Percentiles rank a stretch among this genome's conserved stretches.
Conservation (phyloP, 2,329 filamentous ascomycete genomes). For the Periconia digitata region DNA sequence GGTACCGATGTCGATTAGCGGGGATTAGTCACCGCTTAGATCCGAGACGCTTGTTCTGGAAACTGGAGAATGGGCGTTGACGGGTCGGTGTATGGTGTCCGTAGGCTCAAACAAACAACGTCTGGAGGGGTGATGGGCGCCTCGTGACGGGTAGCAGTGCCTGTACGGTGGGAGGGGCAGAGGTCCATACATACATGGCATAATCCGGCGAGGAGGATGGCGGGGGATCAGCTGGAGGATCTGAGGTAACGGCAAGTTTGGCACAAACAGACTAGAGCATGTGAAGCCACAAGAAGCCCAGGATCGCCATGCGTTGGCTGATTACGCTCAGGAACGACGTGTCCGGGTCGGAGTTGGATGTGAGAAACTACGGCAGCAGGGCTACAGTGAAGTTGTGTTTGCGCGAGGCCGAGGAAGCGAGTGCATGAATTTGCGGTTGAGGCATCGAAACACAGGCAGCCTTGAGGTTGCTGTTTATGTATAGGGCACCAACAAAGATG, state of each 20-base stretch:
- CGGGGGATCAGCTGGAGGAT: slow-evolving; percentile 6
- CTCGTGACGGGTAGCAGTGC: background rate
- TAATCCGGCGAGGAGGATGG: background rate
- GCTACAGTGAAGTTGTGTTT: background rate
- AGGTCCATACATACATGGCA: slow-evolving; percentile 4
- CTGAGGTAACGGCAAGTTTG: slow-evolving; percentile 14
- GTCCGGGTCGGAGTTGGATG: background rate
- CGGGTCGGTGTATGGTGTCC: slow-evolving; percentile 2
- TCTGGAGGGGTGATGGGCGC: slow-evolving; percentile 8
- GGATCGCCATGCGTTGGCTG: background rate
- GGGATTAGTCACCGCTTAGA: background rate
- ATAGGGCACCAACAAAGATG: background rate
- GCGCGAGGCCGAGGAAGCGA: background rate
- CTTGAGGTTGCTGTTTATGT: background rate
- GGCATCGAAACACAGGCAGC: background rate
- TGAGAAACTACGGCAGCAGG: too few relatives aligned
- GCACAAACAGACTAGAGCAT: background rate
- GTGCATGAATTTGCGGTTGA: background rate
- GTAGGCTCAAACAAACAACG: slow-evolving; percentile 13
- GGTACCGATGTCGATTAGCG: too few relatives aligned
- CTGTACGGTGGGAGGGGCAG: slow-evolving; percentile 6
- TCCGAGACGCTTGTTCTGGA: background rate
- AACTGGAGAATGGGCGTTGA: background rate
- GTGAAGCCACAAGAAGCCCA: background rate
- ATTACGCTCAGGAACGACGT: background rate